Conservation (phyloP, 2,329 filamentous ascomycete species). For the Ustilaginoidea virens region DNA sequence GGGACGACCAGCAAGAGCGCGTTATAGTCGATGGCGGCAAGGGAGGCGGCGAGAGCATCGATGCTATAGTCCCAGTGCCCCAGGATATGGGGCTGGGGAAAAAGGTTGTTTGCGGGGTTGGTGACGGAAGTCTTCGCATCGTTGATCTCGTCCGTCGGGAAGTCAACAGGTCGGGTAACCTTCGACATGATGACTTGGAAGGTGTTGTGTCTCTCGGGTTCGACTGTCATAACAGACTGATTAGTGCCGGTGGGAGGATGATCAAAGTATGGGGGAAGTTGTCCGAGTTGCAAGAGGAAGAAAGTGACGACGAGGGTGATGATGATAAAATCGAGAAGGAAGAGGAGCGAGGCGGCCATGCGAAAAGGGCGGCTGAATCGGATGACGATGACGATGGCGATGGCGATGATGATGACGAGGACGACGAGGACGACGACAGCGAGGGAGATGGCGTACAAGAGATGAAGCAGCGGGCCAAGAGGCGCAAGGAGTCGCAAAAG, state of each 20-base stretch:
- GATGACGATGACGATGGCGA: conserved; percentile 21
- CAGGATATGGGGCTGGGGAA: conserved; percentile 54
- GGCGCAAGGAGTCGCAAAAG: conserved; percentile 25
- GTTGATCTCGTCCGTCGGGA: conserved; percentile 63
- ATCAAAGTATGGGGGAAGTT: conserved; percentile 91
- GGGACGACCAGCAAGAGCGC: conserved; percentile 89
- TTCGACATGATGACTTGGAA: conserved; percentile 71
- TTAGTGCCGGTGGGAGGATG: conserved; percentile 71
- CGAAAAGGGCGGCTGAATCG: conserved; percentile 14
- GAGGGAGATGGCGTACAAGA: conserved; percentile 16
- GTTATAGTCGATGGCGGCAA: conserved; percentile 56
- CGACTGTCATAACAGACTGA: conserved; percentile 72
- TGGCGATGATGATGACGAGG: conserved; percentile 31
- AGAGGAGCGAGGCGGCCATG: conserved; percentile 13
- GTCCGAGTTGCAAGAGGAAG: conserved; percentile 30
- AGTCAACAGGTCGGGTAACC: conserved; percentile 45
- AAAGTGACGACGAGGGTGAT: conserved; percentile 30
- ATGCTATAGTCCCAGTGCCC: conserved; percentile 60
- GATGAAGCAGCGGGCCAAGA: conserved; percentile 30
- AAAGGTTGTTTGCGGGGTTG: conserved; percentile 64
- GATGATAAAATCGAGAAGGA: too few species aligned
- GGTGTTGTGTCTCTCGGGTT: conserved; percentile 71
- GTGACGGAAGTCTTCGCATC: conserved; percentile 65
- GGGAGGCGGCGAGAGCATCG: conserved; percentile 60
- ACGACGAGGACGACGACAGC: conserved; percentile 25